Conservation (phyloP, 345 rosid species). For the Alliaria petiolata region DNA sequence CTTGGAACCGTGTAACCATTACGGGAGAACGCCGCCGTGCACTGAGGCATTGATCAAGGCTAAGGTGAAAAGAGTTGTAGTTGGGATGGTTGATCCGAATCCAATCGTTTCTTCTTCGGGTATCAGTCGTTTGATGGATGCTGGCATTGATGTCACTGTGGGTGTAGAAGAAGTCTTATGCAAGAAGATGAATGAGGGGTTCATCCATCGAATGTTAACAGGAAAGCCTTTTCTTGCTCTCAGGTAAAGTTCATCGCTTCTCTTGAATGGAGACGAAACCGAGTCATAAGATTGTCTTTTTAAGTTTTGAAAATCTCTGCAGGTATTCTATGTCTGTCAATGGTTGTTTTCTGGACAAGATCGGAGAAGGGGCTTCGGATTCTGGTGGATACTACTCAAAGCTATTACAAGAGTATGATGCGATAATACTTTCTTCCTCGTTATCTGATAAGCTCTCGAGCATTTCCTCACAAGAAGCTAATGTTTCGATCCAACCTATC, state of each 20-base stretch:
- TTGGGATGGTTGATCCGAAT: constrained; percentile 88
- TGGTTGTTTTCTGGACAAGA: constrained; percentile 50
- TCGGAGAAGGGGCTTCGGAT: constrained; percentile 55
- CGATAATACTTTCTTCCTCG: constrained; percentile 50
- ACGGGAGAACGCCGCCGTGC: constrained; percentile 94
- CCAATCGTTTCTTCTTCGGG: constrained; percentile 88
- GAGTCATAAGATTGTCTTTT: neutral
- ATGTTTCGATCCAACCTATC: constrained; percentile 57
- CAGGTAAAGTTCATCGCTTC: constrained; percentile 43
- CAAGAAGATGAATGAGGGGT: constrained; percentile 77
- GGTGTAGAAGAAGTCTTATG: constrained; percentile 77
- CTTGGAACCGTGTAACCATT: constrained; percentile 89
- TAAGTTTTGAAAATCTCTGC: neutral
- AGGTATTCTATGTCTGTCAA: constrained; percentile 71
- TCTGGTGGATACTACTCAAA: constrained; percentile 69
- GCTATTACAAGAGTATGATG: constrained; percentile 75
- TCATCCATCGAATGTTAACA: constrained; percentile 61
- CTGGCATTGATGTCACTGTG: constrained; percentile 63
- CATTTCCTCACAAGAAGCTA: constrained; percentile 54
- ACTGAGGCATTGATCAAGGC: constrained; percentile 81
- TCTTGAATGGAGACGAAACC: neutral
- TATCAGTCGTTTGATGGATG: constrained; percentile 50
- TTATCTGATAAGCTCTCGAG: constrained; percentile 31
- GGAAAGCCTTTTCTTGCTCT: constrained; percentile 67
- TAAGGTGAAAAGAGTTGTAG: constrained; percentile 70